Evolutionary conservation across 1,139 yeast genomes (phyloP).

Genomic region (Barnettozyma hawaiiensis): DNA sequence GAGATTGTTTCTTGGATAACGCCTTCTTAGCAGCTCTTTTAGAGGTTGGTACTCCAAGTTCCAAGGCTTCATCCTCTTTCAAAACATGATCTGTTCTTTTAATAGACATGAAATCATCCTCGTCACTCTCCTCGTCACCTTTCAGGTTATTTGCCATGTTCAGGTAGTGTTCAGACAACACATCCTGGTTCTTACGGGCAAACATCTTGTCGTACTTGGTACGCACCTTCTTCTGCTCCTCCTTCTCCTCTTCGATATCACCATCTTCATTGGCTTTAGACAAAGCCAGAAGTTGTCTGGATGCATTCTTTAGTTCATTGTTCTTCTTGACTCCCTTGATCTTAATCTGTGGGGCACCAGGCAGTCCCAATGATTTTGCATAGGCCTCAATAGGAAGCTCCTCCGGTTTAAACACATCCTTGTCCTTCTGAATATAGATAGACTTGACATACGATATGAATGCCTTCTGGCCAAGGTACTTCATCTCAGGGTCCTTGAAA

Average conservation of each 20-base stretch:
- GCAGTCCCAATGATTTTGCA: slow-evolving; percentile 86
- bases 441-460: slow-evolving; percentile 87
- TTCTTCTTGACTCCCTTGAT: slow-evolving; percentile 44
- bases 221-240: slow-evolving; percentile 47
- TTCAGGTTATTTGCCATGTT: slow-evolving; percentile 49
- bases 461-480: slow-evolving; percentile 92
- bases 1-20: slow-evolving; percentile 74
- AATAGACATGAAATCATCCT: slow-evolving; percentile 78
- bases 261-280: slow-evolving; percentile 64
- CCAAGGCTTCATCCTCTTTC: slow-evolving; percentile 61
- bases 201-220: slow-evolving; percentile 96
- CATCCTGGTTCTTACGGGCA: slow-evolving; percentile 89
- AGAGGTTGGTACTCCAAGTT: slow-evolving; percentile 57
- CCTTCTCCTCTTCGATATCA: slow-evolving; percentile 38
- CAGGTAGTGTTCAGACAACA: slow-evolving; percentile 80
- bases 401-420: slow-evolving; percentile 73
- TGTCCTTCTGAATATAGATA: slow-evolving; percentile 80
- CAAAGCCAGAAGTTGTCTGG: slow-evolving; percentile 59
- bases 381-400: slow-evolving; percentile 74
- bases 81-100: slow-evolving; percentile 72
- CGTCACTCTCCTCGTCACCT: slow-evolving; percentile 40
- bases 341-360: slow-evolving; percentile 93
- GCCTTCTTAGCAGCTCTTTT: slow-evolving; percentile 88
- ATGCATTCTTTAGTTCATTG: slow-evolving; percentile 77
- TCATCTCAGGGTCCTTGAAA: slow-evolving; percentile 86